Base-by-base conservation (phyloP, 352 stramenopile species). In the Phytophthora citricola region DNA sequence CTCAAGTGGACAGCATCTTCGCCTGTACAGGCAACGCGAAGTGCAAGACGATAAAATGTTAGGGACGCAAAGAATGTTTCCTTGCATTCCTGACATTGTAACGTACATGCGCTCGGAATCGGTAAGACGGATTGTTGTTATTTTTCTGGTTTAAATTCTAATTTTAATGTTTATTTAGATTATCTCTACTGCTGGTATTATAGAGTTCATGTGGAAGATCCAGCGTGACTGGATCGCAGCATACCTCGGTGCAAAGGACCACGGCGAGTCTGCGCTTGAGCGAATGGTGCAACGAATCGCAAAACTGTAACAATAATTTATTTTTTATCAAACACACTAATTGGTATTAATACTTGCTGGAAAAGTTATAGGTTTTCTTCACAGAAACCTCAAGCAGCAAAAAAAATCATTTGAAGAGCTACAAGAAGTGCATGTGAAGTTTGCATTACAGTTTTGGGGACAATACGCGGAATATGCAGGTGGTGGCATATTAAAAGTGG, bases 381-480 rank as follows among this genome's bases (percentile, higher is more conserved):
- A 2, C 50, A 58, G 20, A 58, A 48, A 8, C 24, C 38, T 10
- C 50, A 58, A 49, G 26, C 50, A 4, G 38, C 50, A 58, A 58
- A 39, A 58, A 26, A 22, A n/a, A n/a, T 58, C 38, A 1, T 17
- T 20, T 15, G 50, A 47, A 26, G 50, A 57, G 6, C 50, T 57
- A 2, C 20, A 57, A 57, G 32, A 41, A 53, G 20, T 17, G 6
- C 14, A n/a, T n/a, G 29, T n/a, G 6, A 22, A 27, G 26, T 57
- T 57, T 17, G 20, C n/a, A n/a, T n/a, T 34, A 4, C 3, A 55
- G 0, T 44, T 55, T 20, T 45, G 49, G 49, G 20, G 5, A 15
- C 1, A 46, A n/a, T 57, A 47, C 9, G 10, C 15, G 11, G 34
- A 0, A 4, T 57, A 26, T 26, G 10, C 22, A n/a, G 50, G 50